These are phyloP conservation scores for Phytopythium aichiense DNA, from an alignment of 352 stramenopile genomes.

Conservation along the genomic window DNA sequence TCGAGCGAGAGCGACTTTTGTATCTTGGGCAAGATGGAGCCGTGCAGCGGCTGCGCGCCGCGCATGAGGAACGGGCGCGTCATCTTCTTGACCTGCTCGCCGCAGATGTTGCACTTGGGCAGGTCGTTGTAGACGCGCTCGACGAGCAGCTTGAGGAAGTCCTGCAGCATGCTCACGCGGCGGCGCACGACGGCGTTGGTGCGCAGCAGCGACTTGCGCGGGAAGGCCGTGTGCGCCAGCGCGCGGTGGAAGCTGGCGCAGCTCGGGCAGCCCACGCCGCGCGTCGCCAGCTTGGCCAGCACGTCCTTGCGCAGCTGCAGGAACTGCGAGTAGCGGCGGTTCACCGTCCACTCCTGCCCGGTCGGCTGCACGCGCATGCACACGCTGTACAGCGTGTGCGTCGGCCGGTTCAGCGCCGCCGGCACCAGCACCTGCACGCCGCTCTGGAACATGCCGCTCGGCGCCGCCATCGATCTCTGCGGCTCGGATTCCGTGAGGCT, in stretches of 20 bases:
- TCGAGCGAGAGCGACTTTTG: slow-evolving; percentile 66
- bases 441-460: slow-evolving; percentile 29
- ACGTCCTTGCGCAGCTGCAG: slow-evolving; percentile 72
- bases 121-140: slow-evolving; percentile 66
- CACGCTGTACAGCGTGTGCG: slow-evolving; percentile 84
- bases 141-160: slow-evolving; percentile 72
- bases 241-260: slow-evolving; percentile 62
- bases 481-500: too few species aligned
- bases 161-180: slow-evolving; percentile 61
- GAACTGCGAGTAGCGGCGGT: slow-evolving; percentile 86
- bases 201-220: slow-evolving; percentile 58
- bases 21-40: slow-evolving; percentile 68
- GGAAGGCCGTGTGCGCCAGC: slow-evolving; percentile 62
- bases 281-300: slow-evolving; percentile 34
- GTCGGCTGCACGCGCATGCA: slow-evolving; percentile 77
- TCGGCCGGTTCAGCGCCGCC: slow-evolving; percentile 74
- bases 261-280: slow-evolving; percentile 42
- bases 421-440: slow-evolving; percentile 82
- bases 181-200: slow-evolving; percentile 69
- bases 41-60: slow-evolving; percentile 68
- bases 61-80: slow-evolving; percentile 74
- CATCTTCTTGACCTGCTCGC: slow-evolving; percentile 60
- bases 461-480: too few species aligned
- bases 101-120: slow-evolving; percentile 70
- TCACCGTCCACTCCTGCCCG: slow-evolving; percentile 79